Evolutionary conservation across 345 rosid species (phyloP), one percentile per base, ranked within the genome.

Genomic region (Tarenaya hassleriana): DNA sequence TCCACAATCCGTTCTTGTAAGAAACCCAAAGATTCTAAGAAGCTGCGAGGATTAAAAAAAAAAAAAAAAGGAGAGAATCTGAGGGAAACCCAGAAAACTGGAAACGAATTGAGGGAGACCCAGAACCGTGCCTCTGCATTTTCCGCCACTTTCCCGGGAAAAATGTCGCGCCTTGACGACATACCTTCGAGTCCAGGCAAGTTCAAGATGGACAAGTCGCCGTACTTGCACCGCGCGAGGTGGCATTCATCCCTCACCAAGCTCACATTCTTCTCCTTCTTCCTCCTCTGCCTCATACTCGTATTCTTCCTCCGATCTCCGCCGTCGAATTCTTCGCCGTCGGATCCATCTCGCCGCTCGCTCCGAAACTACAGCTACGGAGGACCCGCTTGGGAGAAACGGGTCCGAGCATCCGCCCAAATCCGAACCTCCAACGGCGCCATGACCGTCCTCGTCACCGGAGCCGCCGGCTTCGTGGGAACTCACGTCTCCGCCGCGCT

Each of bases 401-500:
- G 77, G 47, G 65, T 90, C 41, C 66, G 76, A 20, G 54, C 82
- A 37, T 86, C 97, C 1, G 83, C 97, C 46, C 66, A 76, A 14
- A 52, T 80, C 76, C 79, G 91, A 8, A 71, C 88, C 51, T 69
- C 78, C 0, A 76, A 66, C 7, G 80, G 79, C 39, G 94, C 94
- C 24, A 63, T 83, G 60, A 77, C 83, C 1, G 96, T 90, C 5
- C 68, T 90, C 41, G 97, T 90, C 24, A 90, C 97, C 14, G 94
- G 96, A 21, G 96, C 88, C 4, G 94, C 89, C 13, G 97, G 96
- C 12, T 90, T 90, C 63, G 96, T 90, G 27, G 97, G 97, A 5
- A 84, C 96, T 32, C 97, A 90, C 39, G 96, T 86, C 47, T 82
- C 91, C 5, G 63, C 79, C 0, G 96, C 96, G 0, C 68, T 90